Conservation (phyloP, 208 protist species). For the Herpetomonas muscarum region DNA sequence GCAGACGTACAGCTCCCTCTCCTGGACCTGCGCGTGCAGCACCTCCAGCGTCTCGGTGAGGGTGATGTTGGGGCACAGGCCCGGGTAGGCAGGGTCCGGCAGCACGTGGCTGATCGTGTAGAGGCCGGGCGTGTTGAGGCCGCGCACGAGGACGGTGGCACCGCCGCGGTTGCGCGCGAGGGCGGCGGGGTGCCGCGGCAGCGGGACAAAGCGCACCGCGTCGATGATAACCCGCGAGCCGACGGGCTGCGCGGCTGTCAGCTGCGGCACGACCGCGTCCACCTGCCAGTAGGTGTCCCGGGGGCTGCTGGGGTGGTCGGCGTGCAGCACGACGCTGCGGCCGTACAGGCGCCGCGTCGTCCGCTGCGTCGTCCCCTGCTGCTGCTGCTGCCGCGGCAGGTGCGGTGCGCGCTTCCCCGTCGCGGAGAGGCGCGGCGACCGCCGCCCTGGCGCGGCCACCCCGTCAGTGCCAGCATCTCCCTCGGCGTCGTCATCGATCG, state of each 20-base stretch:
- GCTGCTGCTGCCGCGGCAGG: not conserved
- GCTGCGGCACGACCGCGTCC: conserved; percentile 26
- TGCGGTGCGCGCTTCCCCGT: too few species aligned
- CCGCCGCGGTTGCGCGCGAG: conserved; percentile 40
- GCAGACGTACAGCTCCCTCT: conserved; percentile 68
- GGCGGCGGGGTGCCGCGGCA: conserved; percentile 37
- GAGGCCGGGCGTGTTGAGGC: conserved; percentile 57
- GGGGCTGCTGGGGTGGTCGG: conserved; percentile 32
- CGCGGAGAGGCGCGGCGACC: not conserved
- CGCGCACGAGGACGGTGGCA: conserved; percentile 46
- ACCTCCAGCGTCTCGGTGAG: conserved; percentile 69
- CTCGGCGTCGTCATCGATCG: not conserved
- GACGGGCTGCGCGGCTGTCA: conserved; percentile 10
- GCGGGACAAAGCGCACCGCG: conserved; percentile 34
- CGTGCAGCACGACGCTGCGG: conserved; percentile 58
- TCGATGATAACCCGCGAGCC: conserved; percentile 43
- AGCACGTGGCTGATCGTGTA: conserved; percentile 65
- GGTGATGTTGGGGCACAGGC: conserved; percentile 51
- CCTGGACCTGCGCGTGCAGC: conserved; percentile 55
- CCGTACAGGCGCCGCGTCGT: conserved; percentile 46
- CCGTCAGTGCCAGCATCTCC: not conserved
- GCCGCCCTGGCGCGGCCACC: not conserved
- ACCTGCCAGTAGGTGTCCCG: conserved; percentile 35
- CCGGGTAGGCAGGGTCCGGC: conserved; percentile 63
- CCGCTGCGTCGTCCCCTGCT: not conserved